Base-by-base conservation (phyloP, 768 basidiomycete genomes). In the Agaricus blazei region DNA sequence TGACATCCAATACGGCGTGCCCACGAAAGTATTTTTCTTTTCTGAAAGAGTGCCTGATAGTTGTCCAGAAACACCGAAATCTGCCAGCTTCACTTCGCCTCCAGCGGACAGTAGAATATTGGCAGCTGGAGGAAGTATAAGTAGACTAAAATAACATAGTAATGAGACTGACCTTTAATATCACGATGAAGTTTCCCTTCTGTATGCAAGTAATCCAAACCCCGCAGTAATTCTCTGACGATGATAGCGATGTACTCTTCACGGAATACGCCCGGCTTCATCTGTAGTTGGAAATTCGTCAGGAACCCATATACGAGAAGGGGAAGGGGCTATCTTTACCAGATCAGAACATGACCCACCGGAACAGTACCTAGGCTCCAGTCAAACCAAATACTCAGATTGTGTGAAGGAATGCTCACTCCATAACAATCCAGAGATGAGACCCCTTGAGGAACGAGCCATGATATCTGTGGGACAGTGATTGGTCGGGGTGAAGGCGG, bases 171-270 rank as follows among this genome's bases (percentile, higher is more conserved):
- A 91, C 95, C 95, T 80, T 99, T 99, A 67, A 99, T 98, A 71
- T 99, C 97, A n/a, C 97, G 84, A 67, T 99, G 97, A 51, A 99
- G 81, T 69, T 98, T 99, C 19, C 94, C 93, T 69, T 98, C 95
- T 9, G 81, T 83, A 65, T 99, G 97, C 48, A 99, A 81, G 69
- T 99, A 99, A 51, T 98, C 95, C 46, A 99, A 76, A 38, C 97
- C 97, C 42, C 83, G 84, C 38, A 98, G 77, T 9, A 99, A 79
- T 70, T 99, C 97, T 47, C 91, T 83, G 45, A 93, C 83, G 62
- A 99, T 90, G 67, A 98, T 98, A 6, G 96, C 97, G 61, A 99
- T 98, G 65, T 99, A 98, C 66, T 99, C 97, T 75, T 99, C 97
- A 59, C 92, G 80, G 70, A 99, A 98, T 3, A 93, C 90, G 11